Evolutionary conservation across 495 filamentous ascomycete species (phyloP).

Genomic region (Lineolata rhizophorae): DNA sequence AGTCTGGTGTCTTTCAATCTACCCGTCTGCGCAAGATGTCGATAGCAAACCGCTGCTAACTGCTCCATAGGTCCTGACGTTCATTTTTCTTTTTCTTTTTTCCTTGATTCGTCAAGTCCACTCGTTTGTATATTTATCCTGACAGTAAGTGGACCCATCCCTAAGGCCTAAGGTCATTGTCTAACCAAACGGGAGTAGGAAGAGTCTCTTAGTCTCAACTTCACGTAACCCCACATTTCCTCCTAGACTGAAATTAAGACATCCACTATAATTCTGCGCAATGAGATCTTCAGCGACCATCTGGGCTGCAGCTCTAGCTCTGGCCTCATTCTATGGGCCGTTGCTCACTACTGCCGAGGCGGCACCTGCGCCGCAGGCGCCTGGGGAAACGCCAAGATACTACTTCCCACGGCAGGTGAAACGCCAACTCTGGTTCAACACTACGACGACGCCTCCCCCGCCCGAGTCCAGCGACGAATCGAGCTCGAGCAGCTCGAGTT

Average conservation of each 20-base stretch:
- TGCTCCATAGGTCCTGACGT: too few relatives aligned
- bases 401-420: constrained; percentile 27
- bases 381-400: constrained; percentile 20
- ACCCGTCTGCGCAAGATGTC: too few relatives aligned
- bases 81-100: constrained; percentile 6
- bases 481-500: background rate
- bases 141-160: too few relatives aligned
- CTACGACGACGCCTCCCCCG: constrained; percentile 4
- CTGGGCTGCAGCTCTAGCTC: constrained; percentile 18
- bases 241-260: constrained; percentile 4
- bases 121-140: too few relatives aligned
- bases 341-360: constrained; percentile 19
- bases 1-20: too few relatives aligned
- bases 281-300: constrained; percentile 17
- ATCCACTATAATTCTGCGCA: constrained; percentile 6
- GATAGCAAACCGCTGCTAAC: too few relatives aligned
- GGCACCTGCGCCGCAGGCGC: constrained; percentile 17
- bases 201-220: constrained; percentile 4
- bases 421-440: constrained; percentile 17
- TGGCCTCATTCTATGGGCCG: constrained; percentile 15
- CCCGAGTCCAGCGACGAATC: background rate
- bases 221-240: constrained; percentile 2
- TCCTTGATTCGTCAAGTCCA: constrained; percentile 15
- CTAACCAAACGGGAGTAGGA: background rate
- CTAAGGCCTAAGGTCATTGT: too few relatives aligned